Evolutionary conservation across 1,284 basidiomycete species (phyloP).

Genomic region (Tremellales sp.): DNA sequence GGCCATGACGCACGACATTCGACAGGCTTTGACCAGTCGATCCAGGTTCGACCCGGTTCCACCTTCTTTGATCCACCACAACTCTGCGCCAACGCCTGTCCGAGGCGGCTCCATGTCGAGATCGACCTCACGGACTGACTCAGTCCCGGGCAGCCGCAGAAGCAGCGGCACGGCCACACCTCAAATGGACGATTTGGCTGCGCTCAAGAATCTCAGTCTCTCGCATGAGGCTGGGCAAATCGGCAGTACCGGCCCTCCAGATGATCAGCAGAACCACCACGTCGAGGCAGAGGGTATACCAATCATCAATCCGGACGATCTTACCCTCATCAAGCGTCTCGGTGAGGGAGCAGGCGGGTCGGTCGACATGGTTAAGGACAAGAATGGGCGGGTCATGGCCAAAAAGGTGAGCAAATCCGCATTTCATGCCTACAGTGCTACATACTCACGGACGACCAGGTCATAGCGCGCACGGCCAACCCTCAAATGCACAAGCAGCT

Average conservation of each 20-base stretch:
- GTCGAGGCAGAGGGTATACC: constrained; percentile 7
- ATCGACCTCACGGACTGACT: constrained; percentile 12
- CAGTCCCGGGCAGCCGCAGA: constrained; percentile 7
- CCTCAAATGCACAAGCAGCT: constrained; percentile 81
- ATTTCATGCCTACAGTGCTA: neutral
- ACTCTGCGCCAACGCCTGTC: constrained; percentile 6
- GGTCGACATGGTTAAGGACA: constrained; percentile 84
- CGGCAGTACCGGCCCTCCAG: neutral
- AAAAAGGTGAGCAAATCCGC: constrained; percentile 66
- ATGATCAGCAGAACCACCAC: constrained; percentile 2
- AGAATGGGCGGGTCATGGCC: constrained; percentile 76
- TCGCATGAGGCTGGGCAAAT: neutral
- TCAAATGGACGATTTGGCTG: constrained; percentile 5
- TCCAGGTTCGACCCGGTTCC: constrained; percentile 20
- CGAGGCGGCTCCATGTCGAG: constrained; percentile 12
- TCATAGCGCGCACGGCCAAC: constrained; percentile 89
- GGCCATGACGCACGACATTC: constrained; percentile 42
- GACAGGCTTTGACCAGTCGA: constrained; percentile 22
- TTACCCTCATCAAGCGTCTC: constrained; percentile 69
- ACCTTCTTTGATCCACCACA: no score
- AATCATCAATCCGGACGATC: constrained; percentile 52
- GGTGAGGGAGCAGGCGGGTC: constrained; percentile 96
- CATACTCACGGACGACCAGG: constrained; percentile 51
- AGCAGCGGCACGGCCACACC: constrained; percentile 2
- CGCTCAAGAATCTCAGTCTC: neutral